Conservation (phyloP, 2,329 filamentous ascomycete genomes). For the Biscogniauxia mediterranea region DNA sequence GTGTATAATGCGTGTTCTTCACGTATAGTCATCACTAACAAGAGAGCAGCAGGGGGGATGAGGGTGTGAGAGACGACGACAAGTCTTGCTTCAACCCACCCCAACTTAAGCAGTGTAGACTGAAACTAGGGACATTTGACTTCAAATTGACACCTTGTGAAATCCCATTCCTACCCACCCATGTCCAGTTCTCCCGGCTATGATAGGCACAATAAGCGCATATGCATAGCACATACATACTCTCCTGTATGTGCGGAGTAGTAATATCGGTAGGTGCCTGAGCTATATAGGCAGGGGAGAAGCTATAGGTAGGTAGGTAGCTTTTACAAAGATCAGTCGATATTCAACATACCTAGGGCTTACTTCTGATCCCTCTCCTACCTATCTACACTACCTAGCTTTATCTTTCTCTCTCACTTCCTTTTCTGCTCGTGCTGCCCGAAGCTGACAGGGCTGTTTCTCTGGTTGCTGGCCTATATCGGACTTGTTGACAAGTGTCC, state of each 20-base stretch:
- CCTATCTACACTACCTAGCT: too few species aligned
- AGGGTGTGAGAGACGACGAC: neutral
- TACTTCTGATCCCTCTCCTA: too few species aligned
- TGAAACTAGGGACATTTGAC: neutral
- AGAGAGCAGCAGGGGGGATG: neutral
- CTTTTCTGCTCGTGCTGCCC: neutral
- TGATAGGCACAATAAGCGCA: neutral
- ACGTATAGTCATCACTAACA: neutral
- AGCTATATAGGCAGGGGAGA: neutral
- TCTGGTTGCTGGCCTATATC: neutral
- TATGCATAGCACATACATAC: neutral
- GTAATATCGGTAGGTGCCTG: neutral
- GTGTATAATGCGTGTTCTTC: neutral
- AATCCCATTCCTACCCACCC: neutral
- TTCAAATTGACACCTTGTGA: neutral
- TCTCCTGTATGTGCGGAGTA: neutral
- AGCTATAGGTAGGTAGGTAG: neutral
- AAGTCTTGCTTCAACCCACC: neutral
- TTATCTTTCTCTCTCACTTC: neutral
- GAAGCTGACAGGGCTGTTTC: neutral
- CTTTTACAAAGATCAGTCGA: too few species aligned
- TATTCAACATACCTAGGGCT: too few species aligned
- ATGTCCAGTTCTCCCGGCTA: neutral
- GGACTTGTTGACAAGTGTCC: too few species aligned
- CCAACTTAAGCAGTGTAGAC: neutral